These are phyloP conservation scores for Candida parachauliodes DNA, from an alignment of 805 yeast species.

Conservation along the genomic window DNA sequence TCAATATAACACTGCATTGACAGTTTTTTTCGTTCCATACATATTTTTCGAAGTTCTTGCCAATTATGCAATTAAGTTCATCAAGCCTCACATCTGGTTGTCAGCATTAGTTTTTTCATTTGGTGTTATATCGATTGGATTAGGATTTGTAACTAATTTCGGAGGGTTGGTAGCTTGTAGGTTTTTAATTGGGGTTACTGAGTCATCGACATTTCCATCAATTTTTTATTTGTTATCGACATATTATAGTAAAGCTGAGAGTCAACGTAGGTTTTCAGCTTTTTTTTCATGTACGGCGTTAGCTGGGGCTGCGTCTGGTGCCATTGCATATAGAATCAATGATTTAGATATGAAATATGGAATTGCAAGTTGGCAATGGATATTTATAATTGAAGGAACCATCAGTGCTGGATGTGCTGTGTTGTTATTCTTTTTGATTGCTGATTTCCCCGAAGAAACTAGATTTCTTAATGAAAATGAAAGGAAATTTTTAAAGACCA, in stretches of 20 bases:
- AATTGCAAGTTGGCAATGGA: constrained; percentile 47
- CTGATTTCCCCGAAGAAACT: constrained; percentile 73
- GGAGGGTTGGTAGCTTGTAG: constrained; percentile 61
- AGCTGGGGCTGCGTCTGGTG: constrained; percentile 79
- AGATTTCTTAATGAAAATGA: constrained; percentile 50
- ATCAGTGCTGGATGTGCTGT: constrained; percentile 33
- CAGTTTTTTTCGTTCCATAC: constrained; percentile 72
- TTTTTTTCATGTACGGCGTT: constrained; percentile 70
- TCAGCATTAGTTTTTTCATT: constrained; percentile 56
- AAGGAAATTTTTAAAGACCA: constrained; percentile 41
- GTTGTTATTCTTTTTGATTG: constrained; percentile 45
- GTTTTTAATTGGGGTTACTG: constrained; percentile 63
- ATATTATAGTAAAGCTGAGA: constrained; percentile 61
- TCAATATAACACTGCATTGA: constrained; percentile 62
- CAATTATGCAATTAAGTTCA: constrained; percentile 54
- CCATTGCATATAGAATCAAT: constrained; percentile 62
- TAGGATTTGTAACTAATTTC: constrained; percentile 60
- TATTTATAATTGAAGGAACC: constrained; percentile 47
- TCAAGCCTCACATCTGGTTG: constrained; percentile 66
- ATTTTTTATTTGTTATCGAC: constrained; percentile 66
- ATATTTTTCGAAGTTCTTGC: constrained; percentile 61
- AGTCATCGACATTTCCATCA: constrained; percentile 72
- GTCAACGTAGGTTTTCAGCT: constrained; percentile 65
- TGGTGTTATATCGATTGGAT: constrained; percentile 61
- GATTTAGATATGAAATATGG: constrained; percentile 48